These are phyloP conservation scores for Cryphonectria radicalis DNA, from an alignment of 2,329 filamentous ascomycete species.

Conservation along the genomic window DNA sequence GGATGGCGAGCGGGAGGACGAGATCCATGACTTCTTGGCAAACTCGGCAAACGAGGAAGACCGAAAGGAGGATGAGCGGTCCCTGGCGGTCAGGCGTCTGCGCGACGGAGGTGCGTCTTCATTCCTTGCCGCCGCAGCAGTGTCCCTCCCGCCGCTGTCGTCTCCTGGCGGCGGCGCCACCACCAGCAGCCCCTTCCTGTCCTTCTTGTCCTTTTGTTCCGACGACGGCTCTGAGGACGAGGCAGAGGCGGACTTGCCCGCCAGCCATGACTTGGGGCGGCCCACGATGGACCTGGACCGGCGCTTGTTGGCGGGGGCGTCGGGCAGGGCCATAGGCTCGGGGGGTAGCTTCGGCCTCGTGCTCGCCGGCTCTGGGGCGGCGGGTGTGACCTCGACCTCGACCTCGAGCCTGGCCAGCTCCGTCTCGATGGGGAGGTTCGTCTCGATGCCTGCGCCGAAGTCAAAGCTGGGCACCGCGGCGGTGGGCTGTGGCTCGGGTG, in stretches of 20 bases:
- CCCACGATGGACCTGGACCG: slow-evolving; percentile 54
- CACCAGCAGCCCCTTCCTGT: slow-evolving; percentile 26
- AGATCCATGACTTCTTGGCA: slow-evolving; percentile 57
- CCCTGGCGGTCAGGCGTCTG: slow-evolving; percentile 41
- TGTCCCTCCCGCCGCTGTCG: slow-evolving; percentile 20
- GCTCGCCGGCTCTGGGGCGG: slow-evolving; percentile 27
- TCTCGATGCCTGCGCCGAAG: slow-evolving; percentile 52
- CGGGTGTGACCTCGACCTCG: slow-evolving; percentile 31
- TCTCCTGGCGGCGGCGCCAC: neutral
- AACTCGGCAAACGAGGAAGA: slow-evolving; percentile 53
- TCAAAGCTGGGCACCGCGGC: slow-evolving; percentile 61
- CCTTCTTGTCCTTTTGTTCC: slow-evolving; percentile 34
- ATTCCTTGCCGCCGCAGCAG: slow-evolving; percentile 19
- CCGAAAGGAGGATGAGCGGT: slow-evolving; percentile 37
- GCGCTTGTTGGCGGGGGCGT: slow-evolving; percentile 37
- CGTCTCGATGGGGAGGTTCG: slow-evolving; percentile 44
- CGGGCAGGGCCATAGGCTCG: slow-evolving; percentile 35
- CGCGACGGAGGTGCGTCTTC: slow-evolving; percentile 35
- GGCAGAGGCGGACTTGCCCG: slow-evolving; percentile 46
- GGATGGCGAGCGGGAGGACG: slow-evolving; percentile 53
- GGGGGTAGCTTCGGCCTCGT: slow-evolving; percentile 24
- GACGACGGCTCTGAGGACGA: slow-evolving; percentile 34
- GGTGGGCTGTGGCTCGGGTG: slow-evolving; percentile 22
- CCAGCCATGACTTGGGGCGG: slow-evolving; percentile 58
- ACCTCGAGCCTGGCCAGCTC: slow-evolving; percentile 42